Percentiles rank a stretch among this genome's conserved stretches.
phyloP scores from a whole-genome alignment of 78 protist species.

The Dictyostelium intermedium region DNA sequence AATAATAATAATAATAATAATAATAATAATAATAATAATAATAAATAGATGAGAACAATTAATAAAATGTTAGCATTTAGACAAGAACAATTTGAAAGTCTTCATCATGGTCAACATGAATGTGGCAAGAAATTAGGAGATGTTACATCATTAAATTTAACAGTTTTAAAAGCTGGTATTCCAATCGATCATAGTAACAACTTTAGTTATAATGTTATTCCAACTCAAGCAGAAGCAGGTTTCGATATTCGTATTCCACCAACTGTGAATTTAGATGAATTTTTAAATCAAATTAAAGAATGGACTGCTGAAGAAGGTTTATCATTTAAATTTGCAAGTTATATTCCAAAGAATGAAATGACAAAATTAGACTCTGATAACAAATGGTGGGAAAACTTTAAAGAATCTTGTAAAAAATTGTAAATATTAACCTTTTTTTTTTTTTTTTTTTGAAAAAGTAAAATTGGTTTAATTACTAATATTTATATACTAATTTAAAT shows the following conservation, averaged over 20 bases:
- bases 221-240: constrained; percentile 85
- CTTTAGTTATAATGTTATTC: constrained; percentile 87
- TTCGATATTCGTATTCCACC: constrained; percentile 92
- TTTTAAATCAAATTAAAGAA: constrained; percentile 63
- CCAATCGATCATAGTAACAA: constrained; percentile 48
- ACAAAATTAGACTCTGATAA: constrained; percentile 34
- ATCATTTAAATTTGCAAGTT: constrained; percentile 50
- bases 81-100: constrained; percentile 49
- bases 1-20: no score
- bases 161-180: constrained; percentile 79
- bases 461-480: no score
- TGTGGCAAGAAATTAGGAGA: constrained; percentile 84
- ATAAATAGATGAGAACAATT: constrained; percentile 45
- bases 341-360: constrained; percentile 35
- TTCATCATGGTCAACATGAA: constrained; percentile 62
- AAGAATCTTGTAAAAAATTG: constrained; percentile 17
- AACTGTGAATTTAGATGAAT: constrained; percentile 49
- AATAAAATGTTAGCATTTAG: constrained; percentile 77
- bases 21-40: neutral
- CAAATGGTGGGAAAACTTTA: constrained; percentile 58
- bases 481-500: no score
- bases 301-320: constrained; percentile 84
- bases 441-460: no score
- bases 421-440: neutral
- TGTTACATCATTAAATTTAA: constrained; percentile 87